Evolutionary conservation across 805 yeast species (phyloP), one percentile per base, ranked within the genome.

Genomic region (Myxozyma mucilagina): DNA sequence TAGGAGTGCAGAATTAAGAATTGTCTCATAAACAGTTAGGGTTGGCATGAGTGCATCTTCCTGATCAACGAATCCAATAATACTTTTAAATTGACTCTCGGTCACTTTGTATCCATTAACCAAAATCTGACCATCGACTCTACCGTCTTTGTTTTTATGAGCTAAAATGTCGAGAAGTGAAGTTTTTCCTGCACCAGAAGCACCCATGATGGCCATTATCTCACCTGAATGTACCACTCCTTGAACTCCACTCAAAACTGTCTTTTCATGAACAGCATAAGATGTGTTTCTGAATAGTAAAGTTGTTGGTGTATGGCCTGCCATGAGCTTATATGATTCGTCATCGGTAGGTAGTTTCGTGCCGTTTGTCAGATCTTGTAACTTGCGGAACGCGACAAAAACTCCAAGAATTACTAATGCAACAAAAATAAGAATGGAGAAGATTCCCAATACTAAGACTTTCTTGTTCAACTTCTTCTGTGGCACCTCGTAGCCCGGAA

Each of bases 121-220:
- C 67, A 79, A 83, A 11, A 93, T 82, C 1, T 76, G 71, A n/a
- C 97, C 97, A 1, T 77, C 67, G 9, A 84, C 80, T 0, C 66
- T 64, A 1, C 99, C 99, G 38, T 85, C 80, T 71, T 93, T 94
- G 71, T 85, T 83, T 71, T 93, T 94, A 50, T 87, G 88, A 0
- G 98, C 98, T 58, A 94, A 77, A 61, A 94, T 91, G 71, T 94
- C 99, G 54, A 94, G 77, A 47, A 94, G 76, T 0, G 99, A 93
- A 0, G 99, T 93, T 72, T 94, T 94, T 55, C 99, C 99, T 13
- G 99, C 98, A 53, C 99, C 99, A 0, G 97, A 92, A 1, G 97
- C 97, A 47, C 99, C 99, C 96, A 94, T 90, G 45, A 94, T 90
- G 0, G 99, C 98, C 72, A 91, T 73, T 63, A 96, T 87, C 72